Evolutionary conservation across 2,329 filamentous ascomycete species (phyloP), one percentile per base, ranked within the genome.

Genomic region (Nemania sp.): DNA sequence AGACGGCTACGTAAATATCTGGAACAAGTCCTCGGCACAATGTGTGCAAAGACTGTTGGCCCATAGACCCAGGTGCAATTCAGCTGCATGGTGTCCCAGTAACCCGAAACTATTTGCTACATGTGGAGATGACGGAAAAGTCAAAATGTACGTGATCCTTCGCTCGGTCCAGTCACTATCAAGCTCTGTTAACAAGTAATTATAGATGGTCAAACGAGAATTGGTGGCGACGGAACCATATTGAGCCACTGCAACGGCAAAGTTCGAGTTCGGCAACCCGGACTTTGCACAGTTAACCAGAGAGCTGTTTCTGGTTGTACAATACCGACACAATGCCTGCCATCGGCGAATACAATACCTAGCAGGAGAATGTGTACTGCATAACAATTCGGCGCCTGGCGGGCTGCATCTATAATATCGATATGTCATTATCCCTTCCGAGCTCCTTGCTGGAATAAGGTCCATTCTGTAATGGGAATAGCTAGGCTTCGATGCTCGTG

Each of bases 71-170:
- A 87, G 91, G 28, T 93, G 94, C 60, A 97, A 97, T 68, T 83
- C 90, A 6, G 89, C 95, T 31, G 81, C 88, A 19, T 99, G 94
- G 93, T 94, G 93, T 65, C 92, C 94, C 1, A 80, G 76, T 9
- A 84, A 97, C 66, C 86, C 90, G 1, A 83, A 83, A 57, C 87
- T 97, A 77, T 90, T 97, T 72, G 94, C 91, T 14, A 93, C 91
- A 11, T 93, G 90, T 54, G 92, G 93, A 15, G 94, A 99, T 70
- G 94, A 97, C 67, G 80, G 81, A 49, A 86, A 82, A 68, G 86
- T 97, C 60, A 86, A 88, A 73, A 91, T 99, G 88, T 97, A 77
- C 78, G 89, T 77, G 14, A 36, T 17, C 17, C 44, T 43, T 23
- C 15, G 26, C 12, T 26, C 8, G 17, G 17, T n/a, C 11, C 3